Evolutionary conservation across 2,329 filamentous ascomycete species (phyloP).

Genomic region (Colletotrichum navitas): DNA sequence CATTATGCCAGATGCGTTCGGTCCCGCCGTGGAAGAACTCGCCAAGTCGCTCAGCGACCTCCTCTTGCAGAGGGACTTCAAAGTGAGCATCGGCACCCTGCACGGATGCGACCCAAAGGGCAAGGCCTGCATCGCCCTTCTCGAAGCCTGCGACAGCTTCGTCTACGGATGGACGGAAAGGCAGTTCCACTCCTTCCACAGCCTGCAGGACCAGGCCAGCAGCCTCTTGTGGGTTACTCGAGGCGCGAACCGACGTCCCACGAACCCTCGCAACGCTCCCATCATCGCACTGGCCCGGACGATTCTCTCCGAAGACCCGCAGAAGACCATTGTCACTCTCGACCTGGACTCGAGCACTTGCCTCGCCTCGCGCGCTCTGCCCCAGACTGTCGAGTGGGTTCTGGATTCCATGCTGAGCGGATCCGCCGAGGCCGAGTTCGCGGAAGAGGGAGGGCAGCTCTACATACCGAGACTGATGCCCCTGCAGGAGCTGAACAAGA

Average conservation of each 20-base stretch:
- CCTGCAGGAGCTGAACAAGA: slow-evolving; percentile 55
- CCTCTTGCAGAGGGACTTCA: slow-evolving; percentile 17
- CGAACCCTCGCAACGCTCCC: slow-evolving; percentile 53
- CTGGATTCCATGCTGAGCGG: slow-evolving; percentile 23
- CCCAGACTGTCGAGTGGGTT: slow-evolving; percentile 47
- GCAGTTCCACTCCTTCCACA: slow-evolving; percentile 57
- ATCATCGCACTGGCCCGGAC: slow-evolving; percentile 62
- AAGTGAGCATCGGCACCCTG: slow-evolving; percentile 7
- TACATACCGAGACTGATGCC: slow-evolving; percentile 61
- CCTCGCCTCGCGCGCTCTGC: slow-evolving; percentile 44
- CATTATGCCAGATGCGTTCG: slow-evolving; percentile 17
- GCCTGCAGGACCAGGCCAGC: slow-evolving; percentile 52
- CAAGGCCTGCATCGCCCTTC: slow-evolving; percentile 59
- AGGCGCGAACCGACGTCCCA: slow-evolving; percentile 54
- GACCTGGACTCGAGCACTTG: slow-evolving; percentile 52
- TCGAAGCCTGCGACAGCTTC: slow-evolving; percentile 54
- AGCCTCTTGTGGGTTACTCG: slow-evolving; percentile 63
- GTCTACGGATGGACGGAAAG: slow-evolving; percentile 56
- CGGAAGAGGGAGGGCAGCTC: slow-evolving; percentile 53
- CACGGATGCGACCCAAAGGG: slow-evolving; percentile 41
- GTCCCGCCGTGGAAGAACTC: neutral
- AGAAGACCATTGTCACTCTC: slow-evolving; percentile 58
- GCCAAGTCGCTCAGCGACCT: neutral
- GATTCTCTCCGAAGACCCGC: slow-evolving; percentile 62
- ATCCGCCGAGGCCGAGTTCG: slow-evolving; percentile 59